phyloP scores from a whole-genome alignment of 2,329 filamentous ascomycete species.

The Chrysoporthe cubensis region DNA sequence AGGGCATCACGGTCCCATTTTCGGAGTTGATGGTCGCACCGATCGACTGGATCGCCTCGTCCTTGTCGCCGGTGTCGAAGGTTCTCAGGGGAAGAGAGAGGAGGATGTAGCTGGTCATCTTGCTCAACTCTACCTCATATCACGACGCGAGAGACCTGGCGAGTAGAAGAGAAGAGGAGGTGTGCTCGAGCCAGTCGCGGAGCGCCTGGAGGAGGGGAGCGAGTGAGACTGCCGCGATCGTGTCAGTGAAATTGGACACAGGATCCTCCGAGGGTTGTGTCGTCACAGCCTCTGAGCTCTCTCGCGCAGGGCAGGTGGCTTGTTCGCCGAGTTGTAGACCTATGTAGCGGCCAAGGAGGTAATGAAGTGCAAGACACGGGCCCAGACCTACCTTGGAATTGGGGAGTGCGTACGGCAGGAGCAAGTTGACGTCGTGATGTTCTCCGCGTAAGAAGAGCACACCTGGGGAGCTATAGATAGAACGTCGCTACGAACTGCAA shows the following conservation, averaged over 20 bases:
- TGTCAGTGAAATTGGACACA: conserved; percentile 14
- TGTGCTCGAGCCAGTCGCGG: not conserved
- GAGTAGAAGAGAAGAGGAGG: not conserved
- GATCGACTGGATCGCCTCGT: conserved; percentile 80
- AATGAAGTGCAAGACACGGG: not conserved
- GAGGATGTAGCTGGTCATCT: conserved; percentile 75
- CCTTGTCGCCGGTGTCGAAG: conserved; percentile 76
- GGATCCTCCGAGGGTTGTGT: conserved; percentile 3
- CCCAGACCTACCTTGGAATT: not conserved
- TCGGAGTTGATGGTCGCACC: conserved; percentile 73
- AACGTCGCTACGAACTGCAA: conserved; percentile 5
- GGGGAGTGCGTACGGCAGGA: not conserved
- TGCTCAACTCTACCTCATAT: conserved; percentile 31
- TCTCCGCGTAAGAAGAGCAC: conserved; percentile 15
- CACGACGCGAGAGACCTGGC: conserved; percentile 13
- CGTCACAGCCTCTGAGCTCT: conserved; percentile 5
- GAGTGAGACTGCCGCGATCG: conserved; percentile 8
- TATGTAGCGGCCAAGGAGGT: no score
- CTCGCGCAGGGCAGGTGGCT: not conserved
- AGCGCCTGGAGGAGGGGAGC: not conserved
- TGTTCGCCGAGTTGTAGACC: not conserved
- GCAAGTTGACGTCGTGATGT: conserved; percentile 11
- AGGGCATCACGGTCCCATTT: conserved; percentile 75
- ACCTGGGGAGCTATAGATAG: conserved; percentile 16
- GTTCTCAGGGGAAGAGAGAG: conserved; percentile 89